Percentiles rank a stretch among this genome's conserved stretches.
Evolutionary conservation across 2,329 filamentous ascomycete species (phyloP).

Genomic region (Periconia digitata): DNA sequence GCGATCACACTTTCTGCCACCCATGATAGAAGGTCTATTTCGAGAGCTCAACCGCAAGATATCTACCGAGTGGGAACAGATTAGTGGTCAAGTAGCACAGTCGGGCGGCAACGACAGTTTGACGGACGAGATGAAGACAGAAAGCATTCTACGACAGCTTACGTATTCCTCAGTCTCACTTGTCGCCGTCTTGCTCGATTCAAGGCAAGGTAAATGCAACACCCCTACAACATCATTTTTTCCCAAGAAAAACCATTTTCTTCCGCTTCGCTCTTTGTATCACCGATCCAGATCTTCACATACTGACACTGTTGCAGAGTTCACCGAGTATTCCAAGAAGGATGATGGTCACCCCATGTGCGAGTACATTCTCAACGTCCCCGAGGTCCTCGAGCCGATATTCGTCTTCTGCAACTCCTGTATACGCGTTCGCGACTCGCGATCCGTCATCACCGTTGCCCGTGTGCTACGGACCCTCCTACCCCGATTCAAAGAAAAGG

Average conservation of each 20-base stretch:
- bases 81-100: constrained; percentile 59
- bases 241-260: constrained; percentile 1
- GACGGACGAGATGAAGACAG: constrained; percentile 95
- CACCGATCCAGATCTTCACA: background rate
- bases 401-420: constrained; percentile 90
- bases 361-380: constrained; percentile 78
- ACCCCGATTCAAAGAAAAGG: constrained; percentile 66
- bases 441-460: constrained; percentile 83
- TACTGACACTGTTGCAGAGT: constrained; percentile 22
- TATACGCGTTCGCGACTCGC: constrained; percentile 84
- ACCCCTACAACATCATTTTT: background rate
- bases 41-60: constrained; percentile 86
- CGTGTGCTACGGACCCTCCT: constrained; percentile 85
- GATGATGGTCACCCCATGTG: constrained; percentile 67
- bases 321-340: constrained; percentile 30
- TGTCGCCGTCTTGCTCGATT: constrained; percentile 85
- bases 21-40: constrained; percentile 79
- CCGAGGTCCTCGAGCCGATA: constrained; percentile 80
- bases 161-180: constrained; percentile 92
- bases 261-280: background rate
- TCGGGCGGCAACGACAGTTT: constrained; percentile 73
- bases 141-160: constrained; percentile 90
- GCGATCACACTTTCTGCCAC: constrained; percentile 78
- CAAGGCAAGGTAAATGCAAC: constrained; percentile 43
- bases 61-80: constrained; percentile 79